phyloP scores from a whole-genome alignment of 139 green algal species.

The Micractinium conductrix region DNA sequence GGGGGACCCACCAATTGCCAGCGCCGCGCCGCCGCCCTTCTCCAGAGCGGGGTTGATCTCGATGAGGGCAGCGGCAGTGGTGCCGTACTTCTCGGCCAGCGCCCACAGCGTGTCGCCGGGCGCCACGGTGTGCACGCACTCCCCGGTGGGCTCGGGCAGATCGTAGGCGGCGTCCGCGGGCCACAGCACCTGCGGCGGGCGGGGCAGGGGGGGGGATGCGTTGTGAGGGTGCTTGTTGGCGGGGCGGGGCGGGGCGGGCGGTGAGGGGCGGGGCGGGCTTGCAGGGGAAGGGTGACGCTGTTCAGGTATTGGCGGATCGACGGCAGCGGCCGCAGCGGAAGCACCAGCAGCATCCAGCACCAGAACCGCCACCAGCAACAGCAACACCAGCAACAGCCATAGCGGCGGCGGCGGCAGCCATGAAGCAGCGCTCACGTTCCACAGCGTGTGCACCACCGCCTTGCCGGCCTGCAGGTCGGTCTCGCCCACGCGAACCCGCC shows the following conservation, averaged over 20 bases:
- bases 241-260: no score
- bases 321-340: no score
- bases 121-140: not conserved
- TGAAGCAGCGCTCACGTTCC: not conserved
- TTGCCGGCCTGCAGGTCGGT: constrained; percentile 2
- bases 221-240: not conserved
- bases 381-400: no score
- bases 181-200: constrained; percentile 4
- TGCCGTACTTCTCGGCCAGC: not conserved
- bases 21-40: not conserved
- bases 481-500: not conserved
- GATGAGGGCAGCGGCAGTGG: not conserved
- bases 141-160: not conserved
- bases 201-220: not conserved
- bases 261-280: not conserved
- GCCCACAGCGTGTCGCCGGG: not conserved
- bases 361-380: not conserved
- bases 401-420: no score
- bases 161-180: not conserved
- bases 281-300: no score
- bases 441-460: not conserved
- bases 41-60: constrained; percentile 7
- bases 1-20: not conserved
- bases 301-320: no score
- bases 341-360: not conserved